These are phyloP conservation scores for Tetracladium setigerum DNA, from an alignment of 495 filamentous ascomycete genomes.

Conservation along the genomic window DNA sequence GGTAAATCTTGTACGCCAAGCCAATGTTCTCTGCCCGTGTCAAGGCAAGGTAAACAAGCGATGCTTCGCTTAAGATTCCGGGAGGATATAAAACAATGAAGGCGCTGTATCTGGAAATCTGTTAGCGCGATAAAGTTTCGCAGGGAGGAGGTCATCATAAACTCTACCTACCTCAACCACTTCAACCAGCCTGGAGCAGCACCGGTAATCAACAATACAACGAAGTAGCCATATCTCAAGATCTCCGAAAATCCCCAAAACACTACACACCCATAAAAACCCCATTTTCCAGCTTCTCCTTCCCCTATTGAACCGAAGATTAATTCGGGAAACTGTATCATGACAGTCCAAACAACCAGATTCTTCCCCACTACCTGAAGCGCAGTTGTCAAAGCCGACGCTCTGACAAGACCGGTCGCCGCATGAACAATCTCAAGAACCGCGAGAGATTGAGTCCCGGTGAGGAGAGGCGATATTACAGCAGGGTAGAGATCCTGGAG, in stretches of 20 bases:
- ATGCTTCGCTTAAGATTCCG: conserved; percentile 5
- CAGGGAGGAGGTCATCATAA: too few species aligned
- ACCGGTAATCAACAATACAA: too few species aligned
- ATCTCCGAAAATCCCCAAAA: too few species aligned
- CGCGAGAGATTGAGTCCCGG: neutral
- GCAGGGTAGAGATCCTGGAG: too few species aligned
- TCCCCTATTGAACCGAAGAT: neutral
- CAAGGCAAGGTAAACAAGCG: conserved; percentile 5
- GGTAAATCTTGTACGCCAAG: neutral
- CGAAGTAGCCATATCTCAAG: too few species aligned
- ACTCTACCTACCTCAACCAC: too few species aligned
- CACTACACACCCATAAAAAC: too few species aligned
- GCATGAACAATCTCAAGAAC: conserved; percentile 2
- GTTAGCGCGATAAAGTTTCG: too few species aligned
- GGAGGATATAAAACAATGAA: conserved; percentile 8
- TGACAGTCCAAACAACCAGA: conserved; percentile 10
- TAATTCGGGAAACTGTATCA: conserved; percentile 2
- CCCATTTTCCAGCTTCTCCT: neutral
- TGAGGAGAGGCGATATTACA: neutral
- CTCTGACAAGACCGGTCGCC: conserved; percentile 1
- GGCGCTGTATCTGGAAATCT: neutral
- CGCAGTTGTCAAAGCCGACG: conserved; percentile 1
- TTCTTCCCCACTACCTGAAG: conserved; percentile 9
- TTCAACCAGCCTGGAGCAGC: too few species aligned
- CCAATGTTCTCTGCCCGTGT: neutral